These are phyloP conservation scores for Micractinium conductrix DNA, from an alignment of 139 green algal species.

Conservation along the genomic window DNA sequence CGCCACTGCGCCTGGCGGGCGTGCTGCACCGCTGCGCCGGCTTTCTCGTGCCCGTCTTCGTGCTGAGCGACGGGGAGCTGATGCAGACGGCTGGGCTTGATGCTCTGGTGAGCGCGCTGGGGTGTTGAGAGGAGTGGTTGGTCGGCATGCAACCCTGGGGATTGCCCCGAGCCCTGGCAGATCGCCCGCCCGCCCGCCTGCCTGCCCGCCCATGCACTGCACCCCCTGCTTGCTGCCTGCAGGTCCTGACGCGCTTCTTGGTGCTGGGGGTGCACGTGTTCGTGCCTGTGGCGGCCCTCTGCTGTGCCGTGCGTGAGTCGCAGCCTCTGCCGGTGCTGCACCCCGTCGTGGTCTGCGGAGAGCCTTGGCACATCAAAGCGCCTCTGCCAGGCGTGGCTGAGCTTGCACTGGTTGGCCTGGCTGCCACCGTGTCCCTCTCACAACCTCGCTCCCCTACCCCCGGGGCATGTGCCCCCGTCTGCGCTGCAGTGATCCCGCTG, in stretches of 20 bases:
- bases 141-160: too few relatives aligned
- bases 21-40: slow-evolving; percentile 10
- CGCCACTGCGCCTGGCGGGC: slow-evolving; percentile 13
- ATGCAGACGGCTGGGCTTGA: slow-evolving; percentile 16
- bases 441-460: neutral
- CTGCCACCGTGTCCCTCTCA: too few relatives aligned
- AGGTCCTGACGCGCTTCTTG: slow-evolving; percentile 14
- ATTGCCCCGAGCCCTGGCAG: neutral
- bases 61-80: slow-evolving; percentile 7
- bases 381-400: too few relatives aligned
- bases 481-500: slow-evolving; percentile 12
- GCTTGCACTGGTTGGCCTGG: too few relatives aligned
- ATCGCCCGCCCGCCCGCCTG: too few relatives aligned
- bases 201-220: neutral
- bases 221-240: neutral
- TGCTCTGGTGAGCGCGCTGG: neutral
- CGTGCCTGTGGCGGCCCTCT: neutral
- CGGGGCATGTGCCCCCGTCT: neutral
- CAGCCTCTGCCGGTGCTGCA: neutral
- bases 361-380: too few relatives aligned
- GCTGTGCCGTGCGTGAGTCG: slow-evolving; percentile 5
- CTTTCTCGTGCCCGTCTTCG: slow-evolving; percentile 6
- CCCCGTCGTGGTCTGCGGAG: neutral
- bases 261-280: slow-evolving; percentile 3
- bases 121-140: neutral